Evolutionary conservation across 73 alveolate species (phyloP), one percentile per base, ranked within the genome.

Genomic region (Paramecium bursaria): DNA sequence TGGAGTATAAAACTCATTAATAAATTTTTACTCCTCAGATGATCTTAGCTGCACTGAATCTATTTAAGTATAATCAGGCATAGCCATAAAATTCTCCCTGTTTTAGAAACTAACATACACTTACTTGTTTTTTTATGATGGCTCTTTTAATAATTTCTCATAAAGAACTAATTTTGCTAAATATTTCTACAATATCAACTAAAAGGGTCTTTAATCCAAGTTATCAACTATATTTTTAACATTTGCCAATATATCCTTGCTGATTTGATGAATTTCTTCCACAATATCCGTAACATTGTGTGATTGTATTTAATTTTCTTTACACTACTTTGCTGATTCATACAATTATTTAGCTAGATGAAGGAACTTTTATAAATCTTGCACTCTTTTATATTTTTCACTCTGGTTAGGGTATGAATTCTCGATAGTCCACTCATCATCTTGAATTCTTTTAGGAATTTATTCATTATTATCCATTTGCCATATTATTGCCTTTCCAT

Each of bases 31-130:
- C n/a, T n/a, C n/a, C n/a, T n/a, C n/a, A n/a, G n/a, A n/a, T n/a
- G n/a, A n/a, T n/a, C n/a, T n/a, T n/a, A n/a, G n/a, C n/a, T n/a
- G n/a, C n/a, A n/a, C n/a, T n/a, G n/a, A n/a, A n/a, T n/a, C n/a
- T n/a, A n/a, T n/a, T n/a, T n/a, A n/a, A n/a, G n/a, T n/a, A n/a
- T 67, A 67, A 67, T 67, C 82, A 15, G 82, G 82, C n/a, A n/a
- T n/a, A 67, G 22, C 44, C 39, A 67, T 22, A 67, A 67, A 67
- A 67, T 57, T 67, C 33, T 67, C 82, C 44, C 44, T 67, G 21
- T 67, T 67, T 67, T 67, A 21, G 46, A 67, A 67, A 42, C 82
- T 67, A 35, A 67, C 44, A 7, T 25, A 42, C 0, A 67, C 82
- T 17, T 67, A 67, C 22, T 67, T 31, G 19, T 31, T 31, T 15